Base-by-base conservation (phyloP, 2,329 filamentous ascomycete genomes). In the Calonectria honghensis region DNA sequence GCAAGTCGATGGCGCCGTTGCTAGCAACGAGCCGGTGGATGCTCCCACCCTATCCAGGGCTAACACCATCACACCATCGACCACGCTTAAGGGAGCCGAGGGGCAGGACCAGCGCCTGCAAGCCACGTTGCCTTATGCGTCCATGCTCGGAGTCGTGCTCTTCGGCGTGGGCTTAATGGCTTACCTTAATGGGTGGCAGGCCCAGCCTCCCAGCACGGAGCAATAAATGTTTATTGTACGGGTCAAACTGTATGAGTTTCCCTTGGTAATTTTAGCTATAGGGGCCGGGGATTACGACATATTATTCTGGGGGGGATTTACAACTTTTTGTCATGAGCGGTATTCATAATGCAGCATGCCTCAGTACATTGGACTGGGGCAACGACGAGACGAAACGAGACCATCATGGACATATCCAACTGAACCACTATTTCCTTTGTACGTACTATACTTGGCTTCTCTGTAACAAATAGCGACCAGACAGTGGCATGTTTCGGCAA, bases 151-250 rank as follows among this genome's bases (percentile, higher is more conserved):
- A 14, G 95, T 97, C 39, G 94, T 97, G 32, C 85, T 97, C 71
- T 87, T 97, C 75, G 95, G 95, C 39, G 93, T 97, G 87, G 94
- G 95, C 18, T 84, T 97, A 77, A 97, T 97, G 95, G 94, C 94
- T 52, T 96, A 96, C 85, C 89, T 97, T 79, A 97, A 97, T 81
- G 93, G 94, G 67, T 96, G 94, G 94, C 94, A 95, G 80, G 51
- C 81, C 29, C 80, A 84, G 67, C 80, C 85, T 50, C 77, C 84
- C 5, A 80, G 79, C 29, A 67, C 83, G 63, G 84, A 86, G 72
- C 79, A 80, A 81, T 85, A 78, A 83, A 73, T n/a, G 59, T 66
- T n/a, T n/a, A 66, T 48, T 74, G 52, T 78, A 73, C 48, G 61
- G 61, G 72, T 68, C 45, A 75, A 70, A 61, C 54, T 77, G 76